Conservation (phyloP, 805 yeast genomes). For the Candida oleophila region DNA sequence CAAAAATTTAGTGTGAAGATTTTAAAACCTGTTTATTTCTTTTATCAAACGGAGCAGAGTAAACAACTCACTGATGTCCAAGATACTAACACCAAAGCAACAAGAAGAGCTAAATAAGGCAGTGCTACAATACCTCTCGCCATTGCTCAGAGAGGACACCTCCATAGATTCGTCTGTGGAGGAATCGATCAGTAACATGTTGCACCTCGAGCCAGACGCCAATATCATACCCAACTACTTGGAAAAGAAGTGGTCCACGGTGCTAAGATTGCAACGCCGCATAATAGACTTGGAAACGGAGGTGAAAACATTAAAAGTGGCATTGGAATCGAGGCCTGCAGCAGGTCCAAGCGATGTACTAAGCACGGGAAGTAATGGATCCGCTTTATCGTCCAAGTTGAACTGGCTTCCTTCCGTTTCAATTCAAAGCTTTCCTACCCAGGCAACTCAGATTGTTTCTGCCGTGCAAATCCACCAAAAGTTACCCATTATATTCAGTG, state of each 20-base stretch:
- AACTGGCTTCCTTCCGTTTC: slow-evolving; percentile 64
- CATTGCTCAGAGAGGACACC: slow-evolving; percentile 23
- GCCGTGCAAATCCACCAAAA: slow-evolving; percentile 71
- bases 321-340: slow-evolving; percentile 28
- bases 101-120: slow-evolving; percentile 47
- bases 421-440: slow-evolving; percentile 49
- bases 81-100: slow-evolving; percentile 41
- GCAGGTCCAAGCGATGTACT: slow-evolving; percentile 4
- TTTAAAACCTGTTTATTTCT: no score
- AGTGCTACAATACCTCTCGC: slow-evolving; percentile 47
- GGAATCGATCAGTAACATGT: slow-evolving; percentile 6
- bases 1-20: no score
- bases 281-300: slow-evolving; percentile 70
- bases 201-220: slow-evolving; percentile 20
- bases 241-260: slow-evolving; percentile 86
- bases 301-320: slow-evolving; percentile 46
- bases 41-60: background rate
- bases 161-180: slow-evolving; percentile 12
- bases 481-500: slow-evolving; percentile 63
- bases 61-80: background rate
- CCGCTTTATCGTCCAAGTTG: slow-evolving; percentile 20
- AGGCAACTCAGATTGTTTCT: slow-evolving; percentile 54
- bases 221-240: slow-evolving; percentile 42
- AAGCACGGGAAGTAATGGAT: background rate
- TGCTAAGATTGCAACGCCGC: slow-evolving; percentile 72